Base-by-base conservation (phyloP, 2,329 filamentous ascomycete species). In the Chrysoporthe puriensis region DNA sequence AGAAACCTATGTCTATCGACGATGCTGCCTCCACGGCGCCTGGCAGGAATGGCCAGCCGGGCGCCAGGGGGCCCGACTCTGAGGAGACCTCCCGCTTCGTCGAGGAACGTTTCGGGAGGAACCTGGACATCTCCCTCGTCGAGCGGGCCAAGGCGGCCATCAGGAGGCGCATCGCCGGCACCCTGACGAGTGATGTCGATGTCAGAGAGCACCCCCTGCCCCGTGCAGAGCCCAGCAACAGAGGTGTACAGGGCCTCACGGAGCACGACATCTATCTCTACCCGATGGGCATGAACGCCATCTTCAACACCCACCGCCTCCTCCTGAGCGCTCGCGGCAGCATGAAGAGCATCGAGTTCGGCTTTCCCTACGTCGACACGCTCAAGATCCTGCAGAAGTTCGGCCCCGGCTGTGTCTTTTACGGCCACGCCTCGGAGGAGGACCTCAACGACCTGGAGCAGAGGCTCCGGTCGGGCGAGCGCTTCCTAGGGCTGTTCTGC, bases 291-390 rank as follows among this genome's bases (percentile, higher is more conserved):
- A 99, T 99, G 94, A 97, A 93, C 75, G 89, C 95, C 63, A 97
- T 99, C 57, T 99, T 93, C 81, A 93, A 93, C 73, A 86, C 92
- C 0, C 96, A 99, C 76, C 89, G 91, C 61, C 88, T 87, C 56
- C 82, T 97, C 62, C 81, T 95, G 70, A 81, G 83, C 63, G 84
- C 88, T 0, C 87, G 90, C 48, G 88, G 89, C 3, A 81, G 84
- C 8, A 76, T 87, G 69, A 91, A 92, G 78, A 96, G 93, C 77
- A 89, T 99, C 75, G 94, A 91, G 74, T 97, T 93, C 75, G 96
- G 96, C n/a, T 99, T 99, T 73, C 94, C 96, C 0, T 99, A 99
- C 73, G 93, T 97, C 63, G 96, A 99, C 78, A 97, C 96, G 0
- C 85, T 98, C 65, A 99, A 99, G 77, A 93, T 97, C 62, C 82